Base-by-base conservation (phyloP, 2,329 filamentous ascomycete genomes). In the Aspergillus ustus region DNA sequence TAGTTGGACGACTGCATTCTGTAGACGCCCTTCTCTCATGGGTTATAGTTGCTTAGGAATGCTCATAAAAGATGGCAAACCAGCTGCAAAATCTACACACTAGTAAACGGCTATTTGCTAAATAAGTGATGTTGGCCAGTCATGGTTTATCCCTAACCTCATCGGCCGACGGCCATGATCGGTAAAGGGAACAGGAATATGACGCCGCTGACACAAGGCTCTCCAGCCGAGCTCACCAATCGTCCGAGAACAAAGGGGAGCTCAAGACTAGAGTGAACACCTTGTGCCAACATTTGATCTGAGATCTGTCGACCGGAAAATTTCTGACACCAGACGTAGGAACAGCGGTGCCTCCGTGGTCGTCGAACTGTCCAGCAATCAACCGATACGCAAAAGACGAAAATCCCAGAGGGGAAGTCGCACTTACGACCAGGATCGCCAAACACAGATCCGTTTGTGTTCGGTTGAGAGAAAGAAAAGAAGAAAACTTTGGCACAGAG, bases 281-380 rank as follows among this genome's bases (percentile, higher is more conserved):
- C 79, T 79, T 78, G 82, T 78, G 82, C 83, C 80, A 79, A 81
- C 71, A 67, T 72, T 95, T 86, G 73, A 78, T 97, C 89, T 96
- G 78, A 91, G 89, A 95, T 89, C 91, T 95, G 93, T 96, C 92
- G 91, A 93, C 91, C 88, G 90, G 91, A 93, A 80, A 92, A 90
- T 88, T 62, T 67, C 85, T 91, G 89, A 93, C 87, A 91, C 92
- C 88, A 78, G 72, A 73, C 70, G 49, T 70, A 56, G 71, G 69
- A 80, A 73, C 75, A 79, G 77, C 77, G 86, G 88, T 91, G 90
- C 88, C 89, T 93, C 91, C 91, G 89, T 92, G 76, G 81, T 85
- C 87, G 92, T 91, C 91, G 91, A 94, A 87, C 88, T 94, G 91
- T 87, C 84, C 87, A 91, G 85, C 80, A 85, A 84, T 93, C 91